Conservation (phyloP, 2,329 filamentous ascomycete species). For the Neopestalotiopsis rosae region DNA sequence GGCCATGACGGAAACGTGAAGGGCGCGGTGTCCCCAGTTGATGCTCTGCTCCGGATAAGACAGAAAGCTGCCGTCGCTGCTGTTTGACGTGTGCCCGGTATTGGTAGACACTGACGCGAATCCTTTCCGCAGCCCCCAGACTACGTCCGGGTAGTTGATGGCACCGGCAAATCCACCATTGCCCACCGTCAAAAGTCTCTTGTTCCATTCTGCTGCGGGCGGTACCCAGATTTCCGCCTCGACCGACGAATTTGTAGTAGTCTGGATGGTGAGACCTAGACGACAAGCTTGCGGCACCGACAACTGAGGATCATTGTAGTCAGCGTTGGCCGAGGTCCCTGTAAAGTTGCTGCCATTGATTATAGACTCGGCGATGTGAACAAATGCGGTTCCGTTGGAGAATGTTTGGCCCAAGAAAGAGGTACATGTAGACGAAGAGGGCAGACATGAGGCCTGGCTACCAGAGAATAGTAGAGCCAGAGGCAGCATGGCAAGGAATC, state of each 20-base stretch:
- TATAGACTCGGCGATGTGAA: background rate
- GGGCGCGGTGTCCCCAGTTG: constrained; percentile 28
- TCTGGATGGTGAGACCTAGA: background rate
- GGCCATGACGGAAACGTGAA: constrained; percentile 39
- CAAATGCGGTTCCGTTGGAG: constrained; percentile 8
- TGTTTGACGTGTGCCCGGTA: constrained; percentile 21
- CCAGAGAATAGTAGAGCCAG: background rate
- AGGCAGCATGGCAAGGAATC: background rate
- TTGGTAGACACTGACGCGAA: constrained; percentile 13
- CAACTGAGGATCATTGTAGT: background rate
- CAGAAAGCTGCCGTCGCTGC: constrained; percentile 29
- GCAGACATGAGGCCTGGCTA: background rate
- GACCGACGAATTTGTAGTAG: background rate
- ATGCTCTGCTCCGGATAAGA: constrained; percentile 31
- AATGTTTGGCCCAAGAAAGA: constrained; percentile 30
- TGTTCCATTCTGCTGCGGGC: background rate
- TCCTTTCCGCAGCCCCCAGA: constrained; percentile 13
- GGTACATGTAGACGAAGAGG: constrained; percentile 30
- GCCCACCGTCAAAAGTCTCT: constrained; percentile 3
- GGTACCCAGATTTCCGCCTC: constrained; percentile 16
- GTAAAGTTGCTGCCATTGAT: background rate
- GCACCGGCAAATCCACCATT: constrained; percentile 10
- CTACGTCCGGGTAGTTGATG: constrained; percentile 8
- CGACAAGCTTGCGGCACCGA: constrained; percentile 13
- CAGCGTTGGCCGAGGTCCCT: background rate